Evolutionary conservation across 495 filamentous ascomycete genomes (phyloP), one percentile per base, ranked within the genome.

Genomic region (Hypoxylon lenormandii): DNA sequence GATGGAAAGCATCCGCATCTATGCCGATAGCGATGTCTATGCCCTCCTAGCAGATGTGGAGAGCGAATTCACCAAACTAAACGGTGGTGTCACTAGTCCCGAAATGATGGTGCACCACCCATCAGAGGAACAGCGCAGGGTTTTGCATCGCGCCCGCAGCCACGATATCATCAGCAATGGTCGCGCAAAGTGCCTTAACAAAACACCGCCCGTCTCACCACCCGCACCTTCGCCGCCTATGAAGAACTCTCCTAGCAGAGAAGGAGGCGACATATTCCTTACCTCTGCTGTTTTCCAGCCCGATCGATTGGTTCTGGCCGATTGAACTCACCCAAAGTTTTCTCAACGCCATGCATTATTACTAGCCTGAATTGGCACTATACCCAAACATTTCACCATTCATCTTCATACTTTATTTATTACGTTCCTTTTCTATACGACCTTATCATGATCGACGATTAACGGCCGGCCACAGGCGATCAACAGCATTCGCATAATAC

Each of bases 1-100:
- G 11, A 86, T 85, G 21, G 83, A 90, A 73, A 89, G 86, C 54
- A 91, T 91, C 63, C 85, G 84, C 60, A 85, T 90, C 64, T 90
- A 90, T 60, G 88, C 87, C 26, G 88, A 87, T 66, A 81, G 81
- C 53, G 85, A 88, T 50, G 85, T 92, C 8, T 88, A 86, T 64
- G 85, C 86, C 0, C 79, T 90, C 5, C 72, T 90, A 26, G 82
- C 82, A 2, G 87, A 89, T 58, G 87, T 90, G 11, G 85, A 88
- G 72, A 79, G 82, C 47, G 83, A 86, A 55, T 85, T 90, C 71
- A 83, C 81, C 53, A 79, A 81, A 46, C 82, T 87, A 74, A 83
- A 81, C 45, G 70, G 53, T 4, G 73, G 65, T 26, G 66, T 72
- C 7, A 36, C 52, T 15, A 64, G 55, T n/a, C 60, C 67, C n/a